Conservation (phyloP, 2,329 filamentous ascomycete species). For the Chaetomiaceae sp. region DNA sequence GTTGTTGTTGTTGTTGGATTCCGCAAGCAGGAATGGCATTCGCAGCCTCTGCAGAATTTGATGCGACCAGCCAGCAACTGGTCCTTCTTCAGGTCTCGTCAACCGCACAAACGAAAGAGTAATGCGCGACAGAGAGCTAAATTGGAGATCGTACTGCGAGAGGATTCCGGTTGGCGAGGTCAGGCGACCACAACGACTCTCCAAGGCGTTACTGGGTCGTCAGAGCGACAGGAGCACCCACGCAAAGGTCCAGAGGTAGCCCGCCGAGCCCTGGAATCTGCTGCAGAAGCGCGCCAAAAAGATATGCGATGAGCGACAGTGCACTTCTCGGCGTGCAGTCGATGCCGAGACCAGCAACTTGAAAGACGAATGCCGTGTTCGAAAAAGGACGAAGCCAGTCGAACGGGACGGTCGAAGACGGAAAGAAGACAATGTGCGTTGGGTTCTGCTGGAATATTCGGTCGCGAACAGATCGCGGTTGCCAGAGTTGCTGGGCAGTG, state of each 20-base stretch:
- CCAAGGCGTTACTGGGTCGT: too few relatives aligned
- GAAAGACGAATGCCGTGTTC: background rate
- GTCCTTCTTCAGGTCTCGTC: too few relatives aligned
- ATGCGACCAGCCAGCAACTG: background rate
- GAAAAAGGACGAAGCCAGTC: conserved; percentile 18
- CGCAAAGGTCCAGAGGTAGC: conserved; percentile 13
- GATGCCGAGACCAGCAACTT: background rate
- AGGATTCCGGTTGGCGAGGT: too few relatives aligned
- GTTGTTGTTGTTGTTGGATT: background rate
- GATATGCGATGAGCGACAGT: background rate
- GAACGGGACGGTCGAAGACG: conserved; percentile 12
- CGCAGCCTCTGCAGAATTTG: background rate
- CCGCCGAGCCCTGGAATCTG: background rate
- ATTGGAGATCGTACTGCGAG: background rate
- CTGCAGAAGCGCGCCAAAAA: background rate
- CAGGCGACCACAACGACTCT: too few relatives aligned
- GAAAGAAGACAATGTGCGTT: background rate
- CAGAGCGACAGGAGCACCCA: conserved; percentile 3
- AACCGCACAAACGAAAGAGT: background rate
- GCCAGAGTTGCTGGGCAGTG: background rate
- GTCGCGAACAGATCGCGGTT: conserved; percentile 1
- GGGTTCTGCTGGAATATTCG: conserved; percentile 4
- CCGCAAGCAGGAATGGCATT: background rate
- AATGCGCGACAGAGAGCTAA: background rate
- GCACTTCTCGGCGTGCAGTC: background rate